Evolutionary conservation across 768 basidiomycete genomes (phyloP).

Genomic region (Tricholoma saponaceum): DNA sequence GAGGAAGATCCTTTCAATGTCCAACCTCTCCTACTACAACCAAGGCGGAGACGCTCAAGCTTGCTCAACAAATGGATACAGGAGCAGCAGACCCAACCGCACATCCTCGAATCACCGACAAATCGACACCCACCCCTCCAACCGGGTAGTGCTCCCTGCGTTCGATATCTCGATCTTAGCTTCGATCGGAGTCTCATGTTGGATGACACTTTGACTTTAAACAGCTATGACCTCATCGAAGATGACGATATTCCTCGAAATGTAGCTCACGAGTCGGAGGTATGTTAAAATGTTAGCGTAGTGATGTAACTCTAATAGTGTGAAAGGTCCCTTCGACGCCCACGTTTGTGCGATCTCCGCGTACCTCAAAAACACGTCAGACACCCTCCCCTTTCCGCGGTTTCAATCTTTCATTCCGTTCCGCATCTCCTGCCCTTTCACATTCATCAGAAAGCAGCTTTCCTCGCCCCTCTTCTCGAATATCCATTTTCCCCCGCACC

Average conservation of each 20-base stretch:
- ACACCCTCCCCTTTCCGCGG: constrained; percentile 35
- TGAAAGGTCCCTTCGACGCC: constrained; percentile 31
- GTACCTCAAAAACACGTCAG: constrained; percentile 30
- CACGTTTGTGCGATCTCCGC: constrained; percentile 27
- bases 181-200: constrained; percentile 13
- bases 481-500: constrained; percentile 41
- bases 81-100: constrained; percentile 36
- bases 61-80: constrained; percentile 52
- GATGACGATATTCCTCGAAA: constrained; percentile 45
- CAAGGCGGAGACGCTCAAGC: constrained; percentile 42
- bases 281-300: constrained; percentile 3
- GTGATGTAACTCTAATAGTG: constrained; percentile 1
- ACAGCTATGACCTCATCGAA: constrained; percentile 47
- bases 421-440: constrained; percentile 36
- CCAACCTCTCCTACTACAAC: constrained; percentile 28
- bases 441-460: constrained; percentile 27
- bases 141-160: constrained; percentile 31
- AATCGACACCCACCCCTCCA: constrained; percentile 11
- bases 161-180: constrained; percentile 37
- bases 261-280: constrained; percentile 14
- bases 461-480: constrained; percentile 31
- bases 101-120: constrained; percentile 12
- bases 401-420: constrained; percentile 43
- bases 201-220: constrained; percentile 31
- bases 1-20: constrained; percentile 51